Evolutionary conservation across 2,329 filamentous ascomycete genomes (phyloP).

Genomic region (Aspergillaceae sp.): DNA sequence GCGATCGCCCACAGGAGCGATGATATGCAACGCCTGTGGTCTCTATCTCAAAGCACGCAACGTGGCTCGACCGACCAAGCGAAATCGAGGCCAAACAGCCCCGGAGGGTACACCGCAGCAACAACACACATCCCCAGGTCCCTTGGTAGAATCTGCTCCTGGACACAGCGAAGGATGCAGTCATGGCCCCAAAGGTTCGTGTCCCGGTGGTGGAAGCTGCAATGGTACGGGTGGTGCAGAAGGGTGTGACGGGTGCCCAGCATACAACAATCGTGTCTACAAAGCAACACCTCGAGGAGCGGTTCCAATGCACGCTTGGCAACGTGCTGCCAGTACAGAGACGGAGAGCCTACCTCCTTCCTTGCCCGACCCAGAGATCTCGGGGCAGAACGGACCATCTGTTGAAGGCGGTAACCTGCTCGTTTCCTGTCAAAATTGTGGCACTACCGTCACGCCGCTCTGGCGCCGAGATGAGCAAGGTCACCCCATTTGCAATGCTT

Average conservation of each 20-base stretch:
- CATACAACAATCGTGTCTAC: constrained; percentile 92
- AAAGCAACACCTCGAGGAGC: constrained; percentile 59
- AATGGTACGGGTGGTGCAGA: constrained; percentile 94
- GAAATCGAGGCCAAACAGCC: constrained; percentile 59
- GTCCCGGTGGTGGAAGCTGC: constrained; percentile 86
- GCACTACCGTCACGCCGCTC: constrained; percentile 88
- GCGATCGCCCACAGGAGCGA: constrained; percentile 82
- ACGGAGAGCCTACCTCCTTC: constrained; percentile 8
- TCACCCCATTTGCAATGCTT: constrained; percentile 97
- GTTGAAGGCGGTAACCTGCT: constrained; percentile 45
- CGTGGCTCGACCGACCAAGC: constrained; percentile 76
- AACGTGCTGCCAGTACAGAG: constrained; percentile 24
- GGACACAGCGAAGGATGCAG: constrained; percentile 17
- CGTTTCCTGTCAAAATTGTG: constrained; percentile 93
- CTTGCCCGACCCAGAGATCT: constrained; percentile 16
- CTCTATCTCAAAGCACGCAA: constrained; percentile 92
- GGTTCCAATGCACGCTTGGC: constrained; percentile 23
- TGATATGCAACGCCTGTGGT: constrained; percentile 96
- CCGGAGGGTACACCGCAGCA: constrained; percentile 14
- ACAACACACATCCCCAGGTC: constrained; percentile 21
- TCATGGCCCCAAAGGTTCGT: constrained; percentile 62
- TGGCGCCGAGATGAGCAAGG: constrained; percentile 92
- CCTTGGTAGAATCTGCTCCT: constrained; percentile 27
- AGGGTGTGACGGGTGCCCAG: constrained; percentile 90
- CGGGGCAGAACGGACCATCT: constrained; percentile 12